Evolutionary conservation across 2,329 filamentous ascomycete genomes (phyloP), one percentile per base, ranked within the genome.

Genomic region (Cladosporium sp.): DNA sequence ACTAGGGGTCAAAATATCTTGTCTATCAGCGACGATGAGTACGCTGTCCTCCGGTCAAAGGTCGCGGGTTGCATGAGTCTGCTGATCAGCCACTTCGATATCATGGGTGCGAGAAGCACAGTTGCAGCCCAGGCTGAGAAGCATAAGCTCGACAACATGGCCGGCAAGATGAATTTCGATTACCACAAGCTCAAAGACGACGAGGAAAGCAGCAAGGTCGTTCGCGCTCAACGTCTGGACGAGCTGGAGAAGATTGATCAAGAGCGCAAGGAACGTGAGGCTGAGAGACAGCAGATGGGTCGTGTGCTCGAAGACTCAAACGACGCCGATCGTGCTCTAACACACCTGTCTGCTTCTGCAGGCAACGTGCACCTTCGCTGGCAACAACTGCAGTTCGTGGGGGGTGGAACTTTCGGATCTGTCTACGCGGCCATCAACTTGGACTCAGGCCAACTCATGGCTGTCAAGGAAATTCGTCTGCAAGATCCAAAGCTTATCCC

Each of bases 371-470:
- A 92, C 53, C 88, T 98, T 80, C 89, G 95, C 69, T 99, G 95
- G 95, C 95, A 98, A 77, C 95, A 97, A 82, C 95, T 95, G n/a
- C 92, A 96, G 73, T 99, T 96, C 75, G 92, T 99, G 52, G 95
- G 95, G 60, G 94, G 95, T 62, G 95, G 95, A 70, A 97, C 94
- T 0, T 99, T 99, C 79, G 95, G 95, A 68, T 97, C 93, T 62
- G 95, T 99, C 12, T 99, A 99, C 74, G 93, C 93, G 37, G 95
- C 93, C 37, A 96, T 98, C 86, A 97, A 99, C 75, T 83, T 99
- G 62, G 96, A 99, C 80, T 94, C 92, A 29, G 94, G 94, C 66
- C 93, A 96, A 75, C 81, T 98, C 67, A 98, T 99, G 94, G 95
- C 95, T 3, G 95, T 99, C 71, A 99, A 99, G 80, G 95, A 99